A percentile compares a stretch with the other conserved stretches of the same genome.
These are phyloP conservation scores for Tulasnella sp. DNA, from an alignment of 768 basidiomycete genomes.

Conservation along the genomic window DNA sequence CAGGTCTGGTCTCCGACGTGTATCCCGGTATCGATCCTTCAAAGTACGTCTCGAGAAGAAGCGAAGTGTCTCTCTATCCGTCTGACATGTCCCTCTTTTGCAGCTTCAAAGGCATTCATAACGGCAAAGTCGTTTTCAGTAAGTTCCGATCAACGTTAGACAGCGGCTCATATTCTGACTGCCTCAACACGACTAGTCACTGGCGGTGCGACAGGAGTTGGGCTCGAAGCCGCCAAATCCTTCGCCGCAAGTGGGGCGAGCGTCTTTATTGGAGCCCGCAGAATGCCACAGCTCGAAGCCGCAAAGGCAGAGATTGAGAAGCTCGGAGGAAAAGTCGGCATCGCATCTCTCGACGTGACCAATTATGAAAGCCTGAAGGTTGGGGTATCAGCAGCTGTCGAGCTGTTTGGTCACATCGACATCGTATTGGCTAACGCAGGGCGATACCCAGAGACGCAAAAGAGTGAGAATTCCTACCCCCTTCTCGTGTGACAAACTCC, in stretches of 20 bases:
- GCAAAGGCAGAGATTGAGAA: slow-evolving; percentile 33
- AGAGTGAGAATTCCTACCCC: neutral
- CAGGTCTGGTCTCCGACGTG: slow-evolving; percentile 29
- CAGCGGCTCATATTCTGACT: neutral
- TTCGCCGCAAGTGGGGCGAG: slow-evolving; percentile 35
- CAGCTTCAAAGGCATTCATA: slow-evolving; percentile 25
- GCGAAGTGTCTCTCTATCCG: neutral
- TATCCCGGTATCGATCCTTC: slow-evolving; percentile 35
- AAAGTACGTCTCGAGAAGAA: slow-evolving; percentile 20
- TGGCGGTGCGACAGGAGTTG: slow-evolving; percentile 35
- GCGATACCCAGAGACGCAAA: neutral
- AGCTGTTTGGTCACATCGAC: slow-evolving; percentile 35
- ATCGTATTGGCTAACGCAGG: slow-evolving; percentile 36
- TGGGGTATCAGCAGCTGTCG: slow-evolving; percentile 31
- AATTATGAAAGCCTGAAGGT: slow-evolving; percentile 31
- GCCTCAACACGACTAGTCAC: slow-evolving; percentile 20
- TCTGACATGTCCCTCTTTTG: too few relatives aligned
- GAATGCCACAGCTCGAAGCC: slow-evolving; percentile 27
- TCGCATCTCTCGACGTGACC: slow-evolving; percentile 32
- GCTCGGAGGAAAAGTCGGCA: slow-evolving; percentile 25
- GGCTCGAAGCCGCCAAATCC: slow-evolving; percentile 32
- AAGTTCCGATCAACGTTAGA: neutral
- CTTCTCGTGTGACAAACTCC: too few relatives aligned
- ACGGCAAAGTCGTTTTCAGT: slow-evolving; percentile 35
- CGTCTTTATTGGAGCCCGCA: slow-evolving; percentile 34